Percentiles rank a stretch among this genome's conserved stretches.
Conservation (phyloP, 805 yeast genomes). For the Starmerella bacillaris region DNA sequence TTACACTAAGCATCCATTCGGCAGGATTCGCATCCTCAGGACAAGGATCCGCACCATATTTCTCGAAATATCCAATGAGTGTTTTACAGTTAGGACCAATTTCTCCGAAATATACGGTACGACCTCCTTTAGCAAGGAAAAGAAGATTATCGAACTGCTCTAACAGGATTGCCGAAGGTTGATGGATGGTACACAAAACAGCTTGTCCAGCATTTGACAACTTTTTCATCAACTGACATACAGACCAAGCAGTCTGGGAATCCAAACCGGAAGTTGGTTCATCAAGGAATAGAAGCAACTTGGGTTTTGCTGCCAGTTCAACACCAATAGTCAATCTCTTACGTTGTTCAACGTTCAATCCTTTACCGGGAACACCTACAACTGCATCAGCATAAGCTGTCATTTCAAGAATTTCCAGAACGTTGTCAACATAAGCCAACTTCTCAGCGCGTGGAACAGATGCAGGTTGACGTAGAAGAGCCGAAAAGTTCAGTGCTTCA, state of each 20-base stretch:
- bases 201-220: conserved; percentile 59
- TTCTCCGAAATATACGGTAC: conserved; percentile 68
- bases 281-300: conserved; percentile 41
- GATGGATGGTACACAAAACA: conserved; percentile 59
- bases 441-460: conserved; percentile 40
- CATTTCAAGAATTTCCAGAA: conserved; percentile 53
- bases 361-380: conserved; percentile 61
- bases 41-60: conserved; percentile 54
- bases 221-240: conserved; percentile 46
- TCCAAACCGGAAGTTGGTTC: conserved; percentile 64
- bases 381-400: conserved; percentile 54
- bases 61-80: conserved; percentile 49
- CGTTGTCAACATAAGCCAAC: conserved; percentile 48
- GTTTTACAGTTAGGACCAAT: conserved; percentile 46
- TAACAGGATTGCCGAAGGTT: conserved; percentile 54
- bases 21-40: conserved; percentile 49
- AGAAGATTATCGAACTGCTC: conserved; percentile 51
- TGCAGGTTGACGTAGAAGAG: conserved; percentile 52
- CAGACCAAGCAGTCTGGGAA: conserved; percentile 47
- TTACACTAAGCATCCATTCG: conserved; percentile 52
- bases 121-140: conserved; percentile 57
- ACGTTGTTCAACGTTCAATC: conserved; percentile 50
- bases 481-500: conserved; percentile 56
- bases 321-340: conserved; percentile 55
- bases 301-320: conserved; percentile 52